Evolutionary conservation across 371 early-diverging fungal genomes (phyloP), one percentile per base, ranked within the genome.

Genomic region (Nematocida major): DNA sequence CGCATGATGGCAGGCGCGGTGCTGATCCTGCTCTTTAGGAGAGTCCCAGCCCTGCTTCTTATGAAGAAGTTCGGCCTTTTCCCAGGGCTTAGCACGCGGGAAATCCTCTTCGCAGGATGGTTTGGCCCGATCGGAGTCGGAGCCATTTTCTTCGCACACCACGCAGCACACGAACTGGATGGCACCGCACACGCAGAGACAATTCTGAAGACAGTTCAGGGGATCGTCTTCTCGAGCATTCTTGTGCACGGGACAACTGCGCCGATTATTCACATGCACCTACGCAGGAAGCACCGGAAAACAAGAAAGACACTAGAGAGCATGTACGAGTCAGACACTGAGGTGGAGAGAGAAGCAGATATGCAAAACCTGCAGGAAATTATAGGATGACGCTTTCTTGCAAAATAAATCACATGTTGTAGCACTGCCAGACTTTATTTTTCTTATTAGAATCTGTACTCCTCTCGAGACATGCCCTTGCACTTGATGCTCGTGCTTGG

Each of bases 111-210:
- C 82, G 89, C 91, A 28, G 96, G 96, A 0, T 94, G 92, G 92
- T 95, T 93, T 81, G 96, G 94, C 2, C 96, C 96, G 0, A 90
- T 95, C 59, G 95, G 95, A 13, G 89, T 89, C 20, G 89, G 86
- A 54, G 94, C 95, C 0, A 84, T 95, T 1, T 95, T 83, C 67
- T 84, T 77, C 42, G 67, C 59, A 2, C 47, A 65, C 45, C 78
- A 77, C 48, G 38, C 67, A 2, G 28, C 24, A 24, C 54, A 67
- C 26, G 59, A 40, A 48, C 59, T 68, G 15, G 45, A 18, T 3
- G 36, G 30, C 26, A 30, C 15, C 1, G 54, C 3, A 32, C 24
- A 59, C 4, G 53, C 66, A 3, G 28, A 65, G n/a, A 15, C 30
- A 0, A 30, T 80, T 9, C 57, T 70, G 32, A 39, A 70, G 20